Percentiles rank a stretch among this genome's conserved stretches.
Evolutionary conservation across 2,329 filamentous ascomycete genomes (phyloP).

Genomic region (Colletotrichum coccodes): DNA sequence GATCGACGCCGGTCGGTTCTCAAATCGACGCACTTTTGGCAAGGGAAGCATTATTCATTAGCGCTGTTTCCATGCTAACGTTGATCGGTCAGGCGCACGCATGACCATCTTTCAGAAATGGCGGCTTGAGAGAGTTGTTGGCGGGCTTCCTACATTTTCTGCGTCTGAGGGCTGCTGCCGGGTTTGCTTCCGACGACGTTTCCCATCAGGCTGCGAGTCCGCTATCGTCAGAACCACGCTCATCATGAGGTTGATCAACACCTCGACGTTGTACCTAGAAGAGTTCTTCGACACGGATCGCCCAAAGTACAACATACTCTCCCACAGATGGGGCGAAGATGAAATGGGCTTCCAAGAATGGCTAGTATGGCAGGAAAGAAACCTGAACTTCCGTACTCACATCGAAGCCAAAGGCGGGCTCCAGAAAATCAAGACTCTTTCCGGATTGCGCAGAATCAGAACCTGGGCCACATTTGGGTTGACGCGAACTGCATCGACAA

Average conservation of each 20-base stretch:
- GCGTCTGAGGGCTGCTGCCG: not conserved
- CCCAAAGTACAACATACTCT: slow-evolving; percentile 43
- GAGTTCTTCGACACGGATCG: slow-evolving; percentile 30
- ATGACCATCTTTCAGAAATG: not conserved
- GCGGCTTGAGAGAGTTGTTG: not conserved
- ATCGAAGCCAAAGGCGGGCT: slow-evolving; percentile 29
- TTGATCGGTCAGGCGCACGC: not conserved
- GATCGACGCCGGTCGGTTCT: not conserved
- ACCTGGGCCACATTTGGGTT: slow-evolving; percentile 22
- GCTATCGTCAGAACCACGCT: no score
- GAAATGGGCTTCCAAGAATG: slow-evolving; percentile 40
- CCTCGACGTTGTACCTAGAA: not conserved
- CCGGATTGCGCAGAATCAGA: slow-evolving; percentile 22
- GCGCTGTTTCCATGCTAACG: not conserved
- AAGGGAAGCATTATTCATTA: not conserved
- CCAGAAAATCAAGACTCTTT: slow-evolving; percentile 37
- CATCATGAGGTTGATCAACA: slow-evolving; percentile 10
- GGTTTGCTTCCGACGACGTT: not conserved
- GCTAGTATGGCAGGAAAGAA: not conserved
- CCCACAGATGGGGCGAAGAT: slow-evolving; percentile 42
- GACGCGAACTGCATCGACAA: slow-evolving; percentile 35
- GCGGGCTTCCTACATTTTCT: not conserved
- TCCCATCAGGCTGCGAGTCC: no score
- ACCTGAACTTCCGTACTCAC: no score
- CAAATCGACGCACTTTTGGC: not conserved